Conservation (phyloP, 192 early-diverging fungal species). For the Phlyctochytrium arcticum region DNA sequence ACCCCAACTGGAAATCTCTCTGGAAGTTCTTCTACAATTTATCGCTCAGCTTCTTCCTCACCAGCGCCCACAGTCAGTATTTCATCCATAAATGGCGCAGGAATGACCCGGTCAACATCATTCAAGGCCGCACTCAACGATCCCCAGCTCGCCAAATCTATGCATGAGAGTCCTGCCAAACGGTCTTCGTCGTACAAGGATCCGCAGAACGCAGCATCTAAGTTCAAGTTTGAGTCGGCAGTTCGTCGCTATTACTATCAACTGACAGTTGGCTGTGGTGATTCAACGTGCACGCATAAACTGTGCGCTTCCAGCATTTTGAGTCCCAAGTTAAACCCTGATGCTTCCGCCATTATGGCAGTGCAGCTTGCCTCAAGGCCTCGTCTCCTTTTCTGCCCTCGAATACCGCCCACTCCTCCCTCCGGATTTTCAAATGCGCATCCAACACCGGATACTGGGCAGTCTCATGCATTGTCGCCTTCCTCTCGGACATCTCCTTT, state of each 20-base stretch:
- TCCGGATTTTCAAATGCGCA: neutral
- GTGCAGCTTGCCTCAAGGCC: conserved; percentile 47
- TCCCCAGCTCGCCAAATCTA: conserved; percentile 22
- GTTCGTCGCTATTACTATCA: conserved; percentile 49
- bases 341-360: conserved; percentile 50
- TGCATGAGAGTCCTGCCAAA: conserved; percentile 20
- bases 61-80: too few relatives aligned
- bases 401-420: conserved; percentile 24
- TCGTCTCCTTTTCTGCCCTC: conserved; percentile 33
- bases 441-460: too few relatives aligned
- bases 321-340: conserved; percentile 30
- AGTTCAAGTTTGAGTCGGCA: conserved; percentile 15
- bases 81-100: too few relatives aligned
- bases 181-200: conserved; percentile 12
- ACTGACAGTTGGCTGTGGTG: conserved; percentile 45
- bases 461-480: too few relatives aligned
- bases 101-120: conserved; percentile 21
- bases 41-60: too few relatives aligned
- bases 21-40: too few relatives aligned
- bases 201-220: conserved; percentile 10
- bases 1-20: too few relatives aligned
- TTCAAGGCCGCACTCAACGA: conserved; percentile 33
- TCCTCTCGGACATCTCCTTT: too few relatives aligned
- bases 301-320: conserved; percentile 38
- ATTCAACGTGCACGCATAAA: conserved; percentile 33